phyloP scores from a whole-genome alignment of 202 grass and related monocot species.

The Cymbopogon flexuosus region DNA sequence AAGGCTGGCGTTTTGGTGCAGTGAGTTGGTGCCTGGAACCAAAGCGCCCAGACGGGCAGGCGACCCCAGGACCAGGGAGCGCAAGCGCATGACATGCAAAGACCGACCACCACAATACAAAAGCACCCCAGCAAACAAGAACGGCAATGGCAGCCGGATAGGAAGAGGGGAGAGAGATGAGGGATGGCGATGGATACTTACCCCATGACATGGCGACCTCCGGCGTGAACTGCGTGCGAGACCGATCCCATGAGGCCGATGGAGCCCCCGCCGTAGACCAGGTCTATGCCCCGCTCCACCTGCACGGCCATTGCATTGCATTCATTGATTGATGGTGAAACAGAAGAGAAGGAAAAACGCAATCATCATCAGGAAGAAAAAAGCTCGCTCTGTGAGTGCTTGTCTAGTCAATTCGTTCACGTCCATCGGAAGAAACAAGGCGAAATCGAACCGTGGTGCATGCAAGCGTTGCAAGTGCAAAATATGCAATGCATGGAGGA shows the following conservation, averaged over 20 bases:
- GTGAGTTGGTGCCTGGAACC: conserved; percentile 38
- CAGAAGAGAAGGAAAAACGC: neutral
- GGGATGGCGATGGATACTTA: conserved; percentile 28
- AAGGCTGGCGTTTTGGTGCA: conserved; percentile 44
- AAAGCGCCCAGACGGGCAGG: conserved; percentile 29
- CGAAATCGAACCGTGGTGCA: neutral
- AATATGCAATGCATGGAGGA: neutral
- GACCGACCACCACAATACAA: neutral
- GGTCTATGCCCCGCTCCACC: conserved; percentile 94
- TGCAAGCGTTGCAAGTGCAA: neutral
- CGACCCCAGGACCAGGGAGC: neutral
- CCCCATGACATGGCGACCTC: conserved; percentile 94
- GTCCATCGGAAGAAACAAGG: neutral
- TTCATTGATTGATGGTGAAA: neutral
- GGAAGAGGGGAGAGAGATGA: neutral
- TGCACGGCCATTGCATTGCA: conserved; percentile 35
- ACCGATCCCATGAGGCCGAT: conserved; percentile 95
- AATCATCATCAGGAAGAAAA: neutral
- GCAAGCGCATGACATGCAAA: neutral
- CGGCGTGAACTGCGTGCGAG: conserved; percentile 88
- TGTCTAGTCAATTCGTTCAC: neutral
- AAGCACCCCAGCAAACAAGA: neutral
- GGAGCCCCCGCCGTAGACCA: conserved; percentile 96
- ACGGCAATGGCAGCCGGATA: neutral
- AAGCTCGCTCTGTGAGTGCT: neutral